phyloP scores from a whole-genome alignment of 768 basidiomycete genomes.

The Serendipita vermifera region DNA sequence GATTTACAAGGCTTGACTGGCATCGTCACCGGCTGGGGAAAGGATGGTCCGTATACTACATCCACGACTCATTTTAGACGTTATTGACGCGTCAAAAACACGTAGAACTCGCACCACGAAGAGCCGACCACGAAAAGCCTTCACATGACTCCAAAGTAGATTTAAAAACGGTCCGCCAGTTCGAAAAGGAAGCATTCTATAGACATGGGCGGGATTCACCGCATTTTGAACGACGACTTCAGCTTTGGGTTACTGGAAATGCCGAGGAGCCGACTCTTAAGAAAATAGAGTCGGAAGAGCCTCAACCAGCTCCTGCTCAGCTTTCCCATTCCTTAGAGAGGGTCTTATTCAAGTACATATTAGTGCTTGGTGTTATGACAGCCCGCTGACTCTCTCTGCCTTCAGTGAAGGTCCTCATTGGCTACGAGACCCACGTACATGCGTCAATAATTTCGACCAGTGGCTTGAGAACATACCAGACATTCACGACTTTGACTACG shows the following conservation, averaged over 20 bases:
- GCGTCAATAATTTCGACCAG: constrained; percentile 72
- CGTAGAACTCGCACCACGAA: neutral
- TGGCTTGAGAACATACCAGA: constrained; percentile 60
- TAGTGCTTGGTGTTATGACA: neutral
- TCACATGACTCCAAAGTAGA: neutral
- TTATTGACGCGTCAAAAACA: neutral
- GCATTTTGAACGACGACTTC: constrained; percentile 3
- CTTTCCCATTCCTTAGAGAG: constrained; percentile 56
- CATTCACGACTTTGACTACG: constrained; percentile 75
- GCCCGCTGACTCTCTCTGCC: constrained; percentile 9
- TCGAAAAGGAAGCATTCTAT: neutral
- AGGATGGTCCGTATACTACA: neutral
- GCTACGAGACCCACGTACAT: constrained; percentile 73
- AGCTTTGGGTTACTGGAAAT: neutral
- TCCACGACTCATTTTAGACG: neutral
- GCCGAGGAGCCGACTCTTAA: neutral
- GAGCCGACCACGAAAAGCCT: neutral
- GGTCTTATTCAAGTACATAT: constrained; percentile 60
- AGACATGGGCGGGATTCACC: constrained; percentile 3
- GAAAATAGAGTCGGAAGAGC: constrained; percentile 26
- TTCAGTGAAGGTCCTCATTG: constrained; percentile 77
- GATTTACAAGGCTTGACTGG: neutral
- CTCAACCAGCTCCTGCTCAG: constrained; percentile 44
- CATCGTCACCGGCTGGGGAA: constrained; percentile 6
- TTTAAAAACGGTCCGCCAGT: neutral